These are phyloP conservation scores for Fraxinus sp. DNA, from an alignment of 305 asterid species.

Conservation along the genomic window DNA sequence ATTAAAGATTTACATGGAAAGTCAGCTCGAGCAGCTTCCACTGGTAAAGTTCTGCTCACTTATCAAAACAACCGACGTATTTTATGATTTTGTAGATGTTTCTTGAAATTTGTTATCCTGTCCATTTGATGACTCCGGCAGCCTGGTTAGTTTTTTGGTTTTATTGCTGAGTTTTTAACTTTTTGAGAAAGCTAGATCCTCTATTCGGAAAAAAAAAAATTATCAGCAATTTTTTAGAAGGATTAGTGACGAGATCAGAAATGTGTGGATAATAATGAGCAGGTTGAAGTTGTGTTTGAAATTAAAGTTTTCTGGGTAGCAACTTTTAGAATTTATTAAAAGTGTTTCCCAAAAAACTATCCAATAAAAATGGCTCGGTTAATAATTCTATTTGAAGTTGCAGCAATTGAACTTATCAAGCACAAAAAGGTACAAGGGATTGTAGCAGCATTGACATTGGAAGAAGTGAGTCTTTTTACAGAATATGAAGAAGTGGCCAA, in stretches of 20 bases:
- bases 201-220: background rate
- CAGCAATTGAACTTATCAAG: constrained; percentile 47
- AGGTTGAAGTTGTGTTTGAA: background rate
- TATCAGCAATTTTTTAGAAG: background rate
- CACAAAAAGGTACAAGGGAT: constrained; percentile 38
- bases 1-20: background rate
- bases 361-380: background rate
- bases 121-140: constrained; percentile 10
- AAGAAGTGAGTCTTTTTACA: constrained; percentile 48
- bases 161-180: too few species aligned
- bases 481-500: constrained; percentile 22
- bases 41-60: background rate
- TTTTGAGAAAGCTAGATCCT: background rate
- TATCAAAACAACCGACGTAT: too few species aligned
- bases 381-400: background rate
- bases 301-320: too few species aligned
- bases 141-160: too few species aligned
- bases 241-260: background rate
- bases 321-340: too few species aligned
- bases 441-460: constrained; percentile 41
- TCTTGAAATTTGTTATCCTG: too few species aligned
- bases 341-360: too few species aligned
- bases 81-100: too few species aligned
- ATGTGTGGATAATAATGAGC: background rate
- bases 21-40: background rate